These are phyloP conservation scores for Tetratostichococcus sp. DNA, from an alignment of 139 green algal species.

Conservation along the genomic window DNA sequence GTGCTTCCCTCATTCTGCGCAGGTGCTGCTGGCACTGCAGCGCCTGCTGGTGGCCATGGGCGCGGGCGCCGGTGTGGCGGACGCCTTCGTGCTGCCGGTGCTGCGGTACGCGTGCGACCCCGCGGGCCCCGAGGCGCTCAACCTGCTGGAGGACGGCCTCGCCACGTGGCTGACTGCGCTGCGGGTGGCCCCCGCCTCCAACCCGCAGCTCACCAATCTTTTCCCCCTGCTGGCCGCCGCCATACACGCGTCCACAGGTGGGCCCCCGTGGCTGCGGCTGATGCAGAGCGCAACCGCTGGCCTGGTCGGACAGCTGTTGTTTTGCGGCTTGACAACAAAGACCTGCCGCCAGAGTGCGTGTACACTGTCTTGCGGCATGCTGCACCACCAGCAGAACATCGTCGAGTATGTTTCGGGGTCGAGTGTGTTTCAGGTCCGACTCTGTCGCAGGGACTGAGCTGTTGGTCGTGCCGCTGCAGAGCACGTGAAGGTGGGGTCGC, in stretches of 20 bases:
- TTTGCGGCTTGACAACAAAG: too few species aligned
- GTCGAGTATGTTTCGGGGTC: too few species aligned
- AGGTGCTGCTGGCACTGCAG: constrained; percentile 72
- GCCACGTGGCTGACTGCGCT: constrained; percentile 83
- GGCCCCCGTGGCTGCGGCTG: background rate
- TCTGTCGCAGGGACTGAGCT: too few species aligned
- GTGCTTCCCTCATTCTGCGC: too few species aligned
- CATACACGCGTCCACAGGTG: constrained; percentile 61
- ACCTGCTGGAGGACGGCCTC: constrained; percentile 87
- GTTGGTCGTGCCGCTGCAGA: constrained; percentile 17
- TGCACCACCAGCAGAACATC: too few species aligned
- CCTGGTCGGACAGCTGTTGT: too few species aligned
- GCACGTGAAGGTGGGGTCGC: constrained; percentile 48
- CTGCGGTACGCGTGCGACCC: background rate
- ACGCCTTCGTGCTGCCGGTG: constrained; percentile 61
- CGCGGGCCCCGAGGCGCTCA: constrained; percentile 63
- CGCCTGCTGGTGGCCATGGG: constrained; percentile 74
- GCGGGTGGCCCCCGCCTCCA: constrained; percentile 57
- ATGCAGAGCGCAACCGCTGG: too few species aligned
- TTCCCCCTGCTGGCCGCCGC: constrained; percentile 50
- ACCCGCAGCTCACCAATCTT: constrained; percentile 50
- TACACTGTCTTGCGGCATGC: too few species aligned
- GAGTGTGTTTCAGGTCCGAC: too few species aligned
- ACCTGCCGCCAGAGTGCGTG: too few species aligned
- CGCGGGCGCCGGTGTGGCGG: constrained; percentile 33